Percentiles rank a stretch among this genome's conserved stretches.
phyloP scores from a whole-genome alignment of 2,329 filamentous ascomycete species.

The Phialocephala sp. region DNA sequence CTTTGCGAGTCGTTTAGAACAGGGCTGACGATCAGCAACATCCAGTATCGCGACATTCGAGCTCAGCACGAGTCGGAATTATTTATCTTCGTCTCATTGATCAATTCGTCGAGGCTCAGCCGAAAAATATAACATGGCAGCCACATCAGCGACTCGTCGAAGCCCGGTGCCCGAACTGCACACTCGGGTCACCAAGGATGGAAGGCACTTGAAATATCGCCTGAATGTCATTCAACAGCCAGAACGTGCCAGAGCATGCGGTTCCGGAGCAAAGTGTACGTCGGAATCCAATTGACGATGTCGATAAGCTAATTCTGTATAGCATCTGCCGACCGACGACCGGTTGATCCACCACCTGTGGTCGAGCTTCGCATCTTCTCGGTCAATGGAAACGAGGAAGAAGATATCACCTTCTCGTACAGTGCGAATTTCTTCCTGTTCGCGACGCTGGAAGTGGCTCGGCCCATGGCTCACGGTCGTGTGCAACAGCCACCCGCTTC shows the following conservation, averaged over 20 bases:
- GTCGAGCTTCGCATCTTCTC: conserved; percentile 89
- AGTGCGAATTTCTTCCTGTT: conserved; percentile 98
- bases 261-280: conserved; percentile 93
- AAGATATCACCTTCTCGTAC: conserved; percentile 85
- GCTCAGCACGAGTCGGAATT: neutral
- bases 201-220: conserved; percentile 79
- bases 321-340: conserved; percentile 38
- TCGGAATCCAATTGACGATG: neutral
- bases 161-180: conserved; percentile 11
- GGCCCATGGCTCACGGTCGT: conserved; percentile 81
- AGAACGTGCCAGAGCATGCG: conserved; percentile 91
- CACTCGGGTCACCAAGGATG: conserved; percentile 67
- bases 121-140: conserved; percentile 19
- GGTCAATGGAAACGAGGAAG: conserved; percentile 54
- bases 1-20: conserved; percentile 9
- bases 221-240: conserved; percentile 92
- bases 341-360: conserved; percentile 72
- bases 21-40: conserved; percentile 10
- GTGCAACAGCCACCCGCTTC: conserved; percentile 62
- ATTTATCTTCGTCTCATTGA: neutral
- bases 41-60: conserved; percentile 13
- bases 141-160: conserved; percentile 8
- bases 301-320: neutral
- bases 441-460: conserved; percentile 86
- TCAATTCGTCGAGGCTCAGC: neutral